Evolutionary conservation across 371 early-diverging fungal genomes (phyloP), one percentile per base, ranked within the genome.

Genomic region (Zopfochytrium polystomum): DNA sequence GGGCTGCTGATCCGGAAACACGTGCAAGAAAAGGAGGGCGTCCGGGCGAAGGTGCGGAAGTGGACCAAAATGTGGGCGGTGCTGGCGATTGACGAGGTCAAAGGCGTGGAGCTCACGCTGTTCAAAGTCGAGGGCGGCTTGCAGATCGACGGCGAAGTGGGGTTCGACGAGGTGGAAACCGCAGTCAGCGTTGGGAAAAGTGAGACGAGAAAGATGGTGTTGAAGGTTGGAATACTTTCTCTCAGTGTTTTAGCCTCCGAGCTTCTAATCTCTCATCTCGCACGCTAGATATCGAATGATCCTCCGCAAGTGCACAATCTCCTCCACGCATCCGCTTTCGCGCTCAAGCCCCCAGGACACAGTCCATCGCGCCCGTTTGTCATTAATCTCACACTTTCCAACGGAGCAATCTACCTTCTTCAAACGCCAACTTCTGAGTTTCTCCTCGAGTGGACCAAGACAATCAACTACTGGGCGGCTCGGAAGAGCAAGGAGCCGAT

Each of bases 381-480:
- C 18, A 90, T 94, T 75, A 89, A 90, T 9, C 69, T 95, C 31
- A 87, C 87, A 62, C 77, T 90, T 35, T 78, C 84, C 2, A 83
- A 88, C 61, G 91, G 91, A 6, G 86, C 85, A 15, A 86, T 88
- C 2, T 87, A 86, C 55, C 74, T 94, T n/a, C 89, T 93, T 75
- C 92, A 95, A 67, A 80, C 89, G 0, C 70, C 75, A 5, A 80
- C 81, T 0, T 75, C 80, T 25, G 80, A 83, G 11, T 83, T 82
- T 51, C 78, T 89, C n/a, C 75, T 76, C 23, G 87, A 85, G 56
- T 95, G 96, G 96, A 87, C 89, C 0, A 63, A 80, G 0, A 84
- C 85, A 2, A 87, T 93, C 67, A 94, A 93, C 69, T 91, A 87
- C 62, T 94, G 95, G 94, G 91, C 94, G 1, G 92, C 93, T 11